Percentiles rank a stretch among this genome's conserved stretches.
These are phyloP conservation scores for Lentinula boryana DNA, from an alignment of 768 basidiomycete species.

Conservation along the genomic window DNA sequence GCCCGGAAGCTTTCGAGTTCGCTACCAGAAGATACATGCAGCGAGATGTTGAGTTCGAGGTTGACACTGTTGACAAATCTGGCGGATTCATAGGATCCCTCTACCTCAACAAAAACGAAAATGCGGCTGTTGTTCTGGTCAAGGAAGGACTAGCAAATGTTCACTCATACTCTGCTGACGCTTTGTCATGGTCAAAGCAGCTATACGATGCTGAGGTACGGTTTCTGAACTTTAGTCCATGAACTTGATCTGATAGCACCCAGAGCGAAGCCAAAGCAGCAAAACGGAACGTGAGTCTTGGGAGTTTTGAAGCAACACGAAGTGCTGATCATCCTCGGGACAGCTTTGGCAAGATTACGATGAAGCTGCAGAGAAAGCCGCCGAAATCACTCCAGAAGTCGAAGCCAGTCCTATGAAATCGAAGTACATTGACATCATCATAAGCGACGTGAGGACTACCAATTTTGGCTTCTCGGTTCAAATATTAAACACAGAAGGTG, in stretches of 20 bases:
- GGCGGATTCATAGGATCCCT: constrained; percentile 93
- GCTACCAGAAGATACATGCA: constrained; percentile 82
- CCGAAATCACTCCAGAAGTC: constrained; percentile 38
- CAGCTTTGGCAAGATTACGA: constrained; percentile 89
- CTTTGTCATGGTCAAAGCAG: constrained; percentile 72
- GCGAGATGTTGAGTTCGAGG: constrained; percentile 89
- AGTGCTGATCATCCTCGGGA: neutral
- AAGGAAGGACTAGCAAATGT: constrained; percentile 86
- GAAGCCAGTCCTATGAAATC: constrained; percentile 56
- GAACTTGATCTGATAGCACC: neutral
- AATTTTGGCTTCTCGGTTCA: constrained; percentile 90
- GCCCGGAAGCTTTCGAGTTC: constrained; percentile 77
- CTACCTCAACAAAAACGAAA: constrained; percentile 80
- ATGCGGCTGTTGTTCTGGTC: constrained; percentile 78
- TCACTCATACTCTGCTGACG: constrained; percentile 83
- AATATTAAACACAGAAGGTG: constrained; percentile 86
- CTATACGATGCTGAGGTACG: constrained; percentile 79
- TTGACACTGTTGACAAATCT: constrained; percentile 86
- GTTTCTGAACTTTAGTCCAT: neutral
- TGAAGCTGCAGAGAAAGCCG: constrained; percentile 58
- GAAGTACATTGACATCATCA: constrained; percentile 89
- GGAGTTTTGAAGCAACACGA: neutral
- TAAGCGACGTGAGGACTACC: constrained; percentile 76
- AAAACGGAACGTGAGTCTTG: constrained; percentile 63
- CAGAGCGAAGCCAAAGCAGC: constrained; percentile 79